Evolutionary conservation across 2,329 filamentous ascomycete genomes (phyloP), one percentile per base, ranked within the genome.

Genomic region (Trichothecium roseum): DNA sequence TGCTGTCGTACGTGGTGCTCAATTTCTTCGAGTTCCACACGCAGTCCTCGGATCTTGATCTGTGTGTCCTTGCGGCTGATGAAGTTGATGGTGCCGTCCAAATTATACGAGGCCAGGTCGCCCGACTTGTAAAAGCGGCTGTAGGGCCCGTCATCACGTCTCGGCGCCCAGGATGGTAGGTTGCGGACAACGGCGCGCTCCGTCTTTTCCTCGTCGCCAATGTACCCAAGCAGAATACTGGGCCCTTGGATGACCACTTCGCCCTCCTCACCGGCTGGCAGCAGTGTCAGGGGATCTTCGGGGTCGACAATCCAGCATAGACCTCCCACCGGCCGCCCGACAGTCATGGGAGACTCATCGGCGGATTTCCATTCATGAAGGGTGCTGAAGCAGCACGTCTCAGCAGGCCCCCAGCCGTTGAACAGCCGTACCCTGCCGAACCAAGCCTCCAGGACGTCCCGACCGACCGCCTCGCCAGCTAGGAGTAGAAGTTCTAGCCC

Each of bases 11-110:
- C n/a, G n/a, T n/a, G n/a, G 13, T 69, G 69, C 38, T 77, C 81
- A 37, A 94, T 81, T 50, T 93, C 86, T 1, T 74, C 34, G 3
- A 66, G 53, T 49, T 65, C n/a, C n/a, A n/a, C n/a, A n/a, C n/a
- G n/a, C n/a, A n/a, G n/a, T n/a, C n/a, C n/a, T n/a, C n/a, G n/a
- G n/a, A n/a, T n/a, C n/a, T n/a, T n/a, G n/a, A n/a, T n/a, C n/a
- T n/a, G n/a, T n/a, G n/a, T n/a, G n/a, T n/a, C n/a, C n/a, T n/a
- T n/a, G n/a, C n/a, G n/a, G n/a, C 66, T 67, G n/a, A 67, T 42
- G 36, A 56, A 63, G 1, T 51, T 40, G 15, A 64, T 46, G 18
- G 41, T 40, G 13, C 26, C 26, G 8, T 30, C 18, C 18, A 64
- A 64, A 29, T 47, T 49, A 70, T 59, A 94, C 72, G 16, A 85